Evolutionary conservation across 75 land plant species (phyloP), one percentile per base, ranked within the genome.

Genomic region (Chamaecyparis obtusa): DNA sequence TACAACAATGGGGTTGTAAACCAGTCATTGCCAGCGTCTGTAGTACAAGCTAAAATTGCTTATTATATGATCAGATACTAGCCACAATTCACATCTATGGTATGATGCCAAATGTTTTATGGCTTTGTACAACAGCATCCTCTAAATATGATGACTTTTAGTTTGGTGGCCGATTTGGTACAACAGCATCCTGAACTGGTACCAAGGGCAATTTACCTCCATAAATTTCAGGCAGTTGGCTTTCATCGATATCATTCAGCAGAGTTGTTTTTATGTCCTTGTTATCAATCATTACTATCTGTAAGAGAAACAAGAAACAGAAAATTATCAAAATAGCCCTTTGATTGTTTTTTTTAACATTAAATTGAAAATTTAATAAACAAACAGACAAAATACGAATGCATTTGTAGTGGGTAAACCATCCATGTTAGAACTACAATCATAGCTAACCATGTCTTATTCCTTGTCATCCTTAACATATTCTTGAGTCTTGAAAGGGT

Each of bases 201-300:
- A 89, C 90, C 60, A 89, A 33, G 24, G 56, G 86, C 84, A 84
- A 72, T 33, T 67, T 84, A 19, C 90, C 90, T 84, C 90, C 90
- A 64, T 89, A 89, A 5, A 33, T 88, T 6, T 89, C 84, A 33
- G 90, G 90, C 46, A 89, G 43, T 56, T 89, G 86, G 51, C 85
- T 89, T 84, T 30, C 85, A 72, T 85, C 90, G 48, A 89, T 89
- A 67, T 89, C 90, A 39, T 64, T 74, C 90, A 89, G 27, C 83
- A 89, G 78, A 6, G 86, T 88, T 74, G 56, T 55, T 46, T 89
- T 75, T 14, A 85, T 27, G 39, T 84, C 35, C 39, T 89, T 75
- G 37, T 88, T 74, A 49, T 88, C 89, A 74, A 89, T 79, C 55
- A 89, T 84, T 11, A 84, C 32, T 24, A 89, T 72, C 90, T 89